A percentile compares a stretch with the other conserved stretches of the same genome.
phyloP scores from a whole-genome alignment of 1,284 basidiomycete species.

The Coniophora puteana region DNA sequence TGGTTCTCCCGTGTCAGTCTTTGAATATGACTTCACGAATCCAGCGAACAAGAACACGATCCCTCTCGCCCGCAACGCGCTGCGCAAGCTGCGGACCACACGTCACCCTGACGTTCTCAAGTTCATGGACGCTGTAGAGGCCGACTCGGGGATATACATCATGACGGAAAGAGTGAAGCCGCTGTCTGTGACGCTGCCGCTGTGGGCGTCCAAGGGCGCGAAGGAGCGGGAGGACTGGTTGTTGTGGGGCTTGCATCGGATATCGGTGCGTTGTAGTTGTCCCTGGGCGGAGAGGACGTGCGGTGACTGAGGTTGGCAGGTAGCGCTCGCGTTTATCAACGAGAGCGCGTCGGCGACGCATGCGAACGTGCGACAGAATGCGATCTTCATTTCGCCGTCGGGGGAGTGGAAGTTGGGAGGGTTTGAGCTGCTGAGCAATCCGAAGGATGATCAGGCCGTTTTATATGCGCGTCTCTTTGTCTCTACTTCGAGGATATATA shows the following conservation, averaged over 20 bases:
- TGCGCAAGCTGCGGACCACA: constrained; percentile 87
- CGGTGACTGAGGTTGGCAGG: constrained; percentile 39
- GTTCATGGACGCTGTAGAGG: constrained; percentile 91
- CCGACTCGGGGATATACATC: constrained; percentile 85
- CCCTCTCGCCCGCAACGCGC: constrained; percentile 85
- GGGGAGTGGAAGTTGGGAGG: constrained; percentile 97
- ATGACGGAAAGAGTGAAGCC: constrained; percentile 92
- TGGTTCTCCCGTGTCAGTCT: constrained; percentile 77
- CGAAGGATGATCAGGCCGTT: constrained; percentile 72
- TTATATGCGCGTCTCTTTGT: constrained; percentile 64
- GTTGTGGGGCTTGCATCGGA: constrained; percentile 89
- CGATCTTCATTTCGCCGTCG: constrained; percentile 86
- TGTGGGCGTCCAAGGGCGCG: constrained; percentile 59
- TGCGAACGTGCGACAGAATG: constrained; percentile 76
- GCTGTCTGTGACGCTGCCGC: constrained; percentile 60
- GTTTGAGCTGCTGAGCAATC: constrained; percentile 85
- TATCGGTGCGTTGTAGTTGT: constrained; percentile 63
- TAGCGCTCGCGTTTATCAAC: constrained; percentile 90
- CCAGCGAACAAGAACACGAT: constrained; percentile 54
- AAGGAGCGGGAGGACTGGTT: constrained; percentile 85
- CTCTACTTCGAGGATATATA: constrained; percentile 5
- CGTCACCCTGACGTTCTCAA: constrained; percentile 96
- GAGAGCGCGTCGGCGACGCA: constrained; percentile 84
- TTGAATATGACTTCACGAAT: constrained; percentile 81
- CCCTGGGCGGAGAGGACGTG: constrained; percentile 12